Base-by-base conservation (phyloP, 2,329 filamentous ascomycete species). In the Botrytis fragariae region DNA sequence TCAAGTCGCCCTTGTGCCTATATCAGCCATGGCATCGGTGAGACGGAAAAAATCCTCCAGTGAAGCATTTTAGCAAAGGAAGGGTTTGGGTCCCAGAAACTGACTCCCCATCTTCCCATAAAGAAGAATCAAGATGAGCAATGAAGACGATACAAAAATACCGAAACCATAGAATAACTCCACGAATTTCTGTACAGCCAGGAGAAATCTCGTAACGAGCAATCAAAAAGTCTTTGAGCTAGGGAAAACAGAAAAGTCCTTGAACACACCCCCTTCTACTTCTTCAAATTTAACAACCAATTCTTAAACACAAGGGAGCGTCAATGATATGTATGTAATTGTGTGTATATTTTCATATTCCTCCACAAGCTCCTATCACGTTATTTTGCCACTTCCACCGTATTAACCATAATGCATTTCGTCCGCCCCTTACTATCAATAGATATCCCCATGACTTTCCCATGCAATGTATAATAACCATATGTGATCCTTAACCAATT, bases 91-190 rank as follows among this genome's bases (percentile, higher is more conserved):
- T 29, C 51, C 51, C 7, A 37, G 7, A 22, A 20, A 39, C 32
- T 16, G 0, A 2, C 7, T 5, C n/a, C n/a, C n/a, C n/a, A n/a
- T n/a, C n/a, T n/a, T 7, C 4, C 1, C 10, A 51, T 51, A 3
- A 48, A 25, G 16, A 16, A 16, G 25, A 14, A 29, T 51, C 14
- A 8, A 54, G 32, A 39, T 45, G 32, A 67, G 22, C 4, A 37
- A 10, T 39, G 22, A 16, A 37, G 10, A 51, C 14, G n/a, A 29
- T 18, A 29, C 4, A 5, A 39, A 16, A 39, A 16, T 25, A 39
- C 22, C 25, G 9, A 32, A 54, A 39, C 35, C 6, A 5, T 32
- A 18, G 22, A 29, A 29, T 14, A 18, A 39, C 8, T 12, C 8
- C 5, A 2, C 5, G 3, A 42, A 22, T 18, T 16, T 8, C 45